Percentiles rank a stretch among this genome's conserved stretches.
Conservation (phyloP, 441 rosid species). For the Metrosideros polymorpha region DNA sequence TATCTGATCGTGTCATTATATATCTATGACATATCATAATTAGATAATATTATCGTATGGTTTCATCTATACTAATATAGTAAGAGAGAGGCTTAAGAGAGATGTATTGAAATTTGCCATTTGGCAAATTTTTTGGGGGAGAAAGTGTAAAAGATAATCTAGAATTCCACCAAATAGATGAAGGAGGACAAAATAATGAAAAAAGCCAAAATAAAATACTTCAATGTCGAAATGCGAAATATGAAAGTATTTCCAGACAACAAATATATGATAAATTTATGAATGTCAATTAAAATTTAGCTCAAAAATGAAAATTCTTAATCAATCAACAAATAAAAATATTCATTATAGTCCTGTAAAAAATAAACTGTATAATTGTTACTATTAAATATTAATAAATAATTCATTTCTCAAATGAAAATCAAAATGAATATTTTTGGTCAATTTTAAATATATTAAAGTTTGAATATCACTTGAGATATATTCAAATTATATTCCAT, state of each 20-base stretch:
- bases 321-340: neutral
- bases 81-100: neutral
- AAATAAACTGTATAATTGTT: neutral
- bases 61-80: neutral
- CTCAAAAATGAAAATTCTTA: neutral
- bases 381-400: neutral
- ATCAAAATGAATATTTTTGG: neutral
- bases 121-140: neutral
- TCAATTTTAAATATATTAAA: neutral
- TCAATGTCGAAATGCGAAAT: neutral
- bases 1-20: too few relatives aligned
- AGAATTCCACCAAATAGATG: neutral
- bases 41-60: too few relatives aligned
- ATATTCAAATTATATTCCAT: neutral
- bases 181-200: neutral
- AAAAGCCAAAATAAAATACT: neutral
- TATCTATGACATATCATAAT: too few relatives aligned
- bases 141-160: neutral
- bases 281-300: neutral
- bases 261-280: neutral
- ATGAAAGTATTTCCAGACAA: neutral
- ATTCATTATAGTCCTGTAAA: neutral
- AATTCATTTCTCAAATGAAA: neutral
- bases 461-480: neutral
- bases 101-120: neutral